Evolutionary conservation across 1,284 basidiomycete species (phyloP), one percentile per base, ranked within the genome.

Genomic region (Leccinum cinnamomeum): DNA sequence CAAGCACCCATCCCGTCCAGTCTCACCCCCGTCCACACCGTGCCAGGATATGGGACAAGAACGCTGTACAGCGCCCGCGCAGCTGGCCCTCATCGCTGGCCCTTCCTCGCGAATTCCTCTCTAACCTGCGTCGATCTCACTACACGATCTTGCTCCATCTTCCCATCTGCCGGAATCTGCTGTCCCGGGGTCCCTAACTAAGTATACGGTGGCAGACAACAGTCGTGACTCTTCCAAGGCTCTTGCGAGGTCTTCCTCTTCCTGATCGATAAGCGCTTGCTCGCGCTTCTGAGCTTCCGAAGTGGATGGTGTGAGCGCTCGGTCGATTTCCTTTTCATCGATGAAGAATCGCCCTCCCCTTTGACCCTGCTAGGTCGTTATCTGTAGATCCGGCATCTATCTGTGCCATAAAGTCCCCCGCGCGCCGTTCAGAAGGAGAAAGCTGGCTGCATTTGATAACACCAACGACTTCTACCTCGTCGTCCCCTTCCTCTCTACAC

Each of bases 361-460:
- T 61, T 53, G 3, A 20, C 56, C 10, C 68, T 2, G 57, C 58
- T 8, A 53, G 30, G 55, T 33, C 64, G 5, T 56, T 61, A 41
- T 64, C 63, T 61, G n/a, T 35, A 39, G 69, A 70, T 64, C 69
- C 62, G 18, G 41, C 57, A 53, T 62, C 68, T 23, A 64, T 53
- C 12, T 59, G 63, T 48, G 63, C 64, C 3, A 66, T 64, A 53
- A 67, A 57, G 39, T 44, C 56, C 7, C 51, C 74, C 23, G 3
- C 56, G 3, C 68, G 53, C 46, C 68, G 66, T 53, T 62, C 65
- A 1, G 74, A 71, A 55, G 73, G 74, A 55, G 73, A 76, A 60
- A 75, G 76, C 56, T 75, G 76, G 75, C 55, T 75, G 8, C 71
- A 77, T 55, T 56, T 75, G 61, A 65, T 69, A 33, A 75, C 73